These are phyloP conservation scores for Somion occarium DNA, from an alignment of 1,284 basidiomycete species.

Conservation along the genomic window DNA sequence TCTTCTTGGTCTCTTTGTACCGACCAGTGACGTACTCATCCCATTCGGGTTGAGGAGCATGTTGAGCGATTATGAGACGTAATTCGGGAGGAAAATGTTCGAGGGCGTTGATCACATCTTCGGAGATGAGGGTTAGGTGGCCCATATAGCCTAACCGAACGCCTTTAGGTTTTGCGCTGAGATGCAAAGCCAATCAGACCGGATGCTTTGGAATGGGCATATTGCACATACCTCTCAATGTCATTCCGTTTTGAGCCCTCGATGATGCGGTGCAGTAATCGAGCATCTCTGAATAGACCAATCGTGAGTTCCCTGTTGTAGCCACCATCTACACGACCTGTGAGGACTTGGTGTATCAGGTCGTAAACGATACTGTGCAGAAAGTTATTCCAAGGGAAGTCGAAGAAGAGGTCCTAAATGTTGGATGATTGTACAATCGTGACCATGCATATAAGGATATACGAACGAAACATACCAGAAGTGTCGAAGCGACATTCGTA, in stretches of 20 bases:
- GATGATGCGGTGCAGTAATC: conserved; percentile 77
- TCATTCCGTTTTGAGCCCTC: conserved; percentile 82
- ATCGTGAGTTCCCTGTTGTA: conserved; percentile 80
- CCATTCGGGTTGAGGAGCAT: conserved; percentile 81
- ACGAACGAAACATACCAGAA: conserved; percentile 55
- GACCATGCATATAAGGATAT: background rate
- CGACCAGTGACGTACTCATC: conserved; percentile 81
- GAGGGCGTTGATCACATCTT: conserved; percentile 82
- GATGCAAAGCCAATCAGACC: background rate
- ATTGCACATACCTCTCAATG: conserved; percentile 57
- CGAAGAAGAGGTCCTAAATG: conserved; percentile 87
- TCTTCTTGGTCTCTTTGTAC: conserved; percentile 81
- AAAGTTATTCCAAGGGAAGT: conserved; percentile 98
- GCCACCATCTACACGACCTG: conserved; percentile 74
- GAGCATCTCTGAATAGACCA: conserved; percentile 76
- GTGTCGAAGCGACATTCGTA: conserved; percentile 62
- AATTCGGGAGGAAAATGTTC: conserved; percentile 84
- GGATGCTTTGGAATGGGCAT: conserved; percentile 1
- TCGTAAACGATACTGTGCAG: conserved; percentile 97
- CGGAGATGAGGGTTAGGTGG: conserved; percentile 90
- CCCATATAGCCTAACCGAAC: conserved; percentile 95
- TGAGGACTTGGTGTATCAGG: conserved; percentile 92
- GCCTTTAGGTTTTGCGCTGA: conserved; percentile 60
- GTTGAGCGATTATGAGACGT: conserved; percentile 54
- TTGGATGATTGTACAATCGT: conserved; percentile 7